Evolutionary conservation across 2,329 filamentous ascomycete species (phyloP).

Genomic region (Alternaria viburni): DNA sequence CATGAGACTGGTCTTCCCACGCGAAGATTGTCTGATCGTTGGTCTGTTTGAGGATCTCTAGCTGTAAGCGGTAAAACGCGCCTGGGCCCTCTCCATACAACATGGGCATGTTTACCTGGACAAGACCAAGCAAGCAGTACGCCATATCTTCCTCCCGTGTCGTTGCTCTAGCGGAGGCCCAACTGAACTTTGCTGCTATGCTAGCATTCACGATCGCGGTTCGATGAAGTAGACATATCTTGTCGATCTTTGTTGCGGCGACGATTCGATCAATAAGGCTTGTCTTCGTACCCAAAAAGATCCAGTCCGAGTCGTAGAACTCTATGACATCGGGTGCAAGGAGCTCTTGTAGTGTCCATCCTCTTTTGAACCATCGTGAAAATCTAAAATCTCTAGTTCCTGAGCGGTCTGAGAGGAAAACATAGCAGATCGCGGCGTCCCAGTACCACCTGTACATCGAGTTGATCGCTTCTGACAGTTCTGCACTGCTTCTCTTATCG

Average conservation of each 20-base stretch:
- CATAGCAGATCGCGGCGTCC: neutral
- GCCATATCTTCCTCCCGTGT: neutral
- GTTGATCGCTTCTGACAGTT: neutral
- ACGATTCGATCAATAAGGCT: rapidly evolving
- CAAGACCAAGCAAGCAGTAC: neutral
- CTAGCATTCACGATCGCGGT: neutral
- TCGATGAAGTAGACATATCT: neutral
- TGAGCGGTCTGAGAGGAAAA: neutral
- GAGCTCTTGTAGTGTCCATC: neutral
- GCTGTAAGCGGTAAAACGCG: neutral
- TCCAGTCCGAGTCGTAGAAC: neutral
- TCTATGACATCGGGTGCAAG: neutral
- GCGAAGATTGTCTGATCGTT: neutral
- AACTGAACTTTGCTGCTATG: neutral
- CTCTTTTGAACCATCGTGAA: neutral
- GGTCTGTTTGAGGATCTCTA: neutral
- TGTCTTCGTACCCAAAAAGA: neutral
- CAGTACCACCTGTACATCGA: neutral
- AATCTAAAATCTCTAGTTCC: neutral
- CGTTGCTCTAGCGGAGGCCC: neutral
- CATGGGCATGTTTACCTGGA: neutral
- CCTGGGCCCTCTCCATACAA: neutral
- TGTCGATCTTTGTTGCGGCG: neutral
- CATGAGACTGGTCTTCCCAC: neutral
- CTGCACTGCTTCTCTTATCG: neutral